Percentiles rank a stretch among this genome's conserved stretches.
phyloP scores from a whole-genome alignment of 176 grass and related monocot species.

The Canna indica region DNA sequence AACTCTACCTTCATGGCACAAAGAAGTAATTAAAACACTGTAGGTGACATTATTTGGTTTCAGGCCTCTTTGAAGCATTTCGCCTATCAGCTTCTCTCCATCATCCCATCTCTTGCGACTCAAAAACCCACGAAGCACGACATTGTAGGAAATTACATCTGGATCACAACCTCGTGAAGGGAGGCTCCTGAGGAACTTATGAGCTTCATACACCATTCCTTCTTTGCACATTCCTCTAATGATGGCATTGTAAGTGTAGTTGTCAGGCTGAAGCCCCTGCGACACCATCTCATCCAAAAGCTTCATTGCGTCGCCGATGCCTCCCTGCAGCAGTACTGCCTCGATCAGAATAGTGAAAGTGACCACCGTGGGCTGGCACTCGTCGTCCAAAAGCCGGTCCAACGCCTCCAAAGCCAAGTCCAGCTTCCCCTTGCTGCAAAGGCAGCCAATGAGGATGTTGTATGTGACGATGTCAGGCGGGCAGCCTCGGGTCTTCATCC shows the following conservation, averaged over 20 bases:
- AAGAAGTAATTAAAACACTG: conserved; percentile 45
- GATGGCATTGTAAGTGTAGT: conserved; percentile 51
- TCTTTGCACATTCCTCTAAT: conserved; percentile 46
- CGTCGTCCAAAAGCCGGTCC: conserved; percentile 30
- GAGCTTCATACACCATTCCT: conserved; percentile 35
- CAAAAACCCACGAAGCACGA: conserved; percentile 44
- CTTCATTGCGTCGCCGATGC: conserved; percentile 41
- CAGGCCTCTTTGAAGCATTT: conserved; percentile 36
- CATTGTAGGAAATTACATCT: conserved; percentile 45
- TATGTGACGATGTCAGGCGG: conserved; percentile 30
- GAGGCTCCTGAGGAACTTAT: conserved; percentile 36
- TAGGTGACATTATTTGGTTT: conserved; percentile 47
- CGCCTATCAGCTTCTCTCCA: conserved; percentile 35
- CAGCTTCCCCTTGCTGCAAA: conserved; percentile 39
- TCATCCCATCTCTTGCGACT: conserved; percentile 43
- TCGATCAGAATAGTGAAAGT: conserved; percentile 62
- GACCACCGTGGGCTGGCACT: conserved; percentile 41
- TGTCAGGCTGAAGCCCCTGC: conserved; percentile 39
- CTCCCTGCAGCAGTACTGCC: conserved; percentile 36
- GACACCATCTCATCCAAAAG: conserved; percentile 44
- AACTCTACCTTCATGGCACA: conserved; percentile 50
- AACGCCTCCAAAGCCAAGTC: conserved; percentile 34
- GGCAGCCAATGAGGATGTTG: conserved; percentile 50
- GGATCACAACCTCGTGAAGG: conserved; percentile 34
- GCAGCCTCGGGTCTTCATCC: conserved; percentile 25